Percentiles rank a stretch among this genome's conserved stretches.
These are phyloP conservation scores for Leccinum longicurvipes DNA, from an alignment of 768 basidiomycete species.

Conservation along the genomic window DNA sequence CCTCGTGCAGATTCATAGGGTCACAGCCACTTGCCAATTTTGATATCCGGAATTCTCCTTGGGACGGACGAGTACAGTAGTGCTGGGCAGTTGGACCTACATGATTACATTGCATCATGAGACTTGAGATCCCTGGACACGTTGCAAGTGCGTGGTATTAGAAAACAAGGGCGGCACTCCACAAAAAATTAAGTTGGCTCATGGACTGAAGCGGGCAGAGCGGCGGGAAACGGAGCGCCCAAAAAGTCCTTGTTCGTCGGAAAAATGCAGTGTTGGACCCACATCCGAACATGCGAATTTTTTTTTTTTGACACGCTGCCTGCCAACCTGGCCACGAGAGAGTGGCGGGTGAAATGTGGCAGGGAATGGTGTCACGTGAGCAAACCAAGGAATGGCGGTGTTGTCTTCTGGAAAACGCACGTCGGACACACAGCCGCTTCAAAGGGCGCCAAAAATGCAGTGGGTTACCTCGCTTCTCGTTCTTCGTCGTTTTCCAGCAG, in stretches of 20 bases:
- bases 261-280: conserved; percentile 2
- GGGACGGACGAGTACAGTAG: not conserved
- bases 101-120: no score
- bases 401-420: not conserved
- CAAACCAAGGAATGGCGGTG: not conserved
- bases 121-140: no score
- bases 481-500: conserved; percentile 2
- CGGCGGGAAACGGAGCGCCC: conserved; percentile 15
- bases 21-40: conserved; percentile 19
- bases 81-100: conserved; percentile 12
- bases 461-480: not conserved
- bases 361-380: not conserved
- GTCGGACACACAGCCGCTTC: not conserved
- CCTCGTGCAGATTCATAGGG: conserved; percentile 22
- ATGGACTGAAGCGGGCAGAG: not conserved
- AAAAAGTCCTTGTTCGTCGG: conserved; percentile 18
- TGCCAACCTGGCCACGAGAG: not conserved
- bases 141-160: conserved; percentile 22
- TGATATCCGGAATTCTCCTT: not conserved
- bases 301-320: not conserved
- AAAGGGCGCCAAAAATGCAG: not conserved
- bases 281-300: not conserved
- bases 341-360: not conserved
- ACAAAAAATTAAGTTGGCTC: not conserved
- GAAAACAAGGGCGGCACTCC: no score